phyloP scores from a whole-genome alignment of 2,329 filamentous ascomycete genomes.

The Fusarium caatingaense region DNA sequence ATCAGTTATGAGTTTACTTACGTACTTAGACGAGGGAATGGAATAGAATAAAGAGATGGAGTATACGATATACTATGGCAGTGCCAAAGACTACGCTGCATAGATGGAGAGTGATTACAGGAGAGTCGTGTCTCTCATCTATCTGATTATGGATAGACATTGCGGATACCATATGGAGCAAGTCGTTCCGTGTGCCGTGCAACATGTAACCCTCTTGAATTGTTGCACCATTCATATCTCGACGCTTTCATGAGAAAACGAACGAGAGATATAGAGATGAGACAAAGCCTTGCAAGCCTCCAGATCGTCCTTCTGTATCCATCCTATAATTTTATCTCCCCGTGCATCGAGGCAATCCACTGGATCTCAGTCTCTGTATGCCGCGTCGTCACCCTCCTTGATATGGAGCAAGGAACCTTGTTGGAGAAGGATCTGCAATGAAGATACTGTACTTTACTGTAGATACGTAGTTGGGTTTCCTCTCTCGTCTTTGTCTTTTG shows the following conservation, averaged over 20 bases:
- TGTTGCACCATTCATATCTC: conserved; percentile 2
- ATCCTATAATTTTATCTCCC: conserved; percentile 15
- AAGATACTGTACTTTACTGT: not conserved
- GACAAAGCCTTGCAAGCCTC: not conserved
- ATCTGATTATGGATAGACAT: not conserved
- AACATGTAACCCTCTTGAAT: not conserved
- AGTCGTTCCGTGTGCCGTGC: conserved; percentile 1
- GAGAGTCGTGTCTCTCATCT: not conserved
- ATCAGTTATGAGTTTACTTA: conserved; percentile 3
- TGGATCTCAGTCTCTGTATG: conserved; percentile 22
- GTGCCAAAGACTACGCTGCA: not conserved
- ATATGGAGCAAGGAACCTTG: not conserved
- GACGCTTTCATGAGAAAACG: not conserved
- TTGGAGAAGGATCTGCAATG: conserved; percentile 14
- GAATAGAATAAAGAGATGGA: conserved; percentile 12
- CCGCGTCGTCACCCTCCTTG: conserved; percentile 20
- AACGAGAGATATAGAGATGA: not conserved
- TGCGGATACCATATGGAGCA: conserved; percentile 1
- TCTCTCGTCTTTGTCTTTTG: not conserved
- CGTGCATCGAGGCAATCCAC: not conserved
- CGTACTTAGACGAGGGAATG: not conserved
- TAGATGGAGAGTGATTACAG: not conserved
- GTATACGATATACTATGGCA: conserved; percentile 2
- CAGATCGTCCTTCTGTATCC: not conserved
- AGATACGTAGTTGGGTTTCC: not conserved